Evolutionary conservation across 2,329 filamentous ascomycete genomes (phyloP).

Genomic region (Metarhizium guizhouense): DNA sequence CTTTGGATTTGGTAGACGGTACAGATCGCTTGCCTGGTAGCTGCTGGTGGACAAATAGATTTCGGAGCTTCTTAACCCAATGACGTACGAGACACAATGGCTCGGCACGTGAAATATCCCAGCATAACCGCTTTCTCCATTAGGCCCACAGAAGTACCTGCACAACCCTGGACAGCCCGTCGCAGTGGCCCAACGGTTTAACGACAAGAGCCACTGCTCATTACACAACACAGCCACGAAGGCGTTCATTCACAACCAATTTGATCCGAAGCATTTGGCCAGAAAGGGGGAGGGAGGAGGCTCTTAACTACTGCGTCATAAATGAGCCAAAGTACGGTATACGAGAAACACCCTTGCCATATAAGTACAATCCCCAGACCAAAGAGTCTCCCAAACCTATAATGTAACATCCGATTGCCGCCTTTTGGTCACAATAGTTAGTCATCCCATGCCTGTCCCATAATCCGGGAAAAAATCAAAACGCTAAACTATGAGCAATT

Average conservation of each 20-base stretch:
- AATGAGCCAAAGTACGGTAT: background rate
- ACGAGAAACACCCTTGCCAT: background rate
- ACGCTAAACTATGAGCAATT: constrained; percentile 1
- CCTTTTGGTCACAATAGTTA: constrained; percentile 21
- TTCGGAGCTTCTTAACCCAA: background rate
- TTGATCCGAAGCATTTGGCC: background rate
- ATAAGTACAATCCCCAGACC: background rate
- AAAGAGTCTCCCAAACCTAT: background rate
- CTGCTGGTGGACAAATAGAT: background rate
- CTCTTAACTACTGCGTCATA: background rate
- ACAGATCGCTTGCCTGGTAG: background rate
- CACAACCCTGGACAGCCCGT: background rate
- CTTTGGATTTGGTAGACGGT: background rate
- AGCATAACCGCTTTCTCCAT: too few relatives aligned
- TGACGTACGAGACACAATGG: background rate
- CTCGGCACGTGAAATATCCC: background rate
- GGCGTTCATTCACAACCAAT: too few relatives aligned
- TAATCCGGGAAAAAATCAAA: constrained; percentile 14
- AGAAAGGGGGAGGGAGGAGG: background rate
- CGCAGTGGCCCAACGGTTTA: too few relatives aligned
- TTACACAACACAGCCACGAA: too few relatives aligned
- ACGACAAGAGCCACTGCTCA: too few relatives aligned
- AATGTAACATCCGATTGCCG: constrained; percentile 17
- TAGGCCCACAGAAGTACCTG: background rate
- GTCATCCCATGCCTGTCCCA: constrained; percentile 16